Evolutionary conservation across 352 stramenopile genomes (phyloP), one percentile per base, ranked within the genome.

Genomic region (Phytophthora palmivora): DNA sequence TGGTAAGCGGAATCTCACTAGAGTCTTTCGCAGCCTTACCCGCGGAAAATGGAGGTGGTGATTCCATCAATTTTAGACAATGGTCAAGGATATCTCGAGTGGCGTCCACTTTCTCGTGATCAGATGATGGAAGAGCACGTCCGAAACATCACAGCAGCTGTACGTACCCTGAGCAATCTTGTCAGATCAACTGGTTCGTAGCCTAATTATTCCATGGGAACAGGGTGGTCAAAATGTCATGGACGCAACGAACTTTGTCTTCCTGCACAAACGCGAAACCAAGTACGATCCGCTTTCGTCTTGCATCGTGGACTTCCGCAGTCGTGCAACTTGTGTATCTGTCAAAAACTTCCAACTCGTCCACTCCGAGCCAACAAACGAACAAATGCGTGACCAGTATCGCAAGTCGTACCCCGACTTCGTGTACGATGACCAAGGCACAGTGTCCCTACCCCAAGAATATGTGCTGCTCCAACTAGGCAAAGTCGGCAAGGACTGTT

Each of bases 321-420:
- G 91, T 44, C 76, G 91, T n/a, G 92, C 91, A 38, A 96, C 84
- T 15, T 92, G 88, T 60, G 87, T 92, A 12, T 96, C 87, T 21
- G 88, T 97, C 21, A 97, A 97, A 60, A 98, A 98, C 67, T 97
- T 97, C 63, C 92, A 98, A 64, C 73, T 98, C 15, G 79, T 97
- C 43, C 86, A 96, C 74, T 94, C 85, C 41, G 78, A 91, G 57
- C 85, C 86, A 2, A 70, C 74, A 21, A 91, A 79, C 63, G 82
- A 89, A 28, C 54, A 81, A 48, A 84, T 91, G 67, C 76, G 71
- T 7, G 84, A 92, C 18, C 74, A 89, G 49, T 91, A 94, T 51
- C 74, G 75, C 32, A 86, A 89, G 43, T 62, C 78, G 15, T 82
- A 92, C 56, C 72, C 84, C 10, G 88, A 82, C 45, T 91, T 83